Conservation (phyloP, 371 early-diverging fungal genomes). For the Blakeslea trispora region DNA sequence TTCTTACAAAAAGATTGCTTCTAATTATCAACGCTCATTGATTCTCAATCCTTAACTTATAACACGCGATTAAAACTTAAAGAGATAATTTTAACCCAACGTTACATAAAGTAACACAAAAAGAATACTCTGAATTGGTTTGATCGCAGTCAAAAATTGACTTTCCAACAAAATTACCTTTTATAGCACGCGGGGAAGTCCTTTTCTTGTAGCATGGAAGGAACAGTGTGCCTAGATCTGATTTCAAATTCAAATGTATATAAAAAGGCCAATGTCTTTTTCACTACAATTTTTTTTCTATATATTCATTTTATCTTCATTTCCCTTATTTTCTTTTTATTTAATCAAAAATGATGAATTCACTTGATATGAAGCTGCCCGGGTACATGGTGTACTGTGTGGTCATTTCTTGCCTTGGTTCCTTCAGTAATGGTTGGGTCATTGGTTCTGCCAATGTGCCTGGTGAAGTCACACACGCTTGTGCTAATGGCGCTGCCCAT, state of each 20-base stretch:
- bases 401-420: conserved; percentile 39
- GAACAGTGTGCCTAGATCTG: neutral
- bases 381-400: conserved; percentile 46
- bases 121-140: neutral
- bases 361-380: conserved; percentile 34
- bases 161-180: neutral
- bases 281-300: neutral
- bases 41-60: neutral
- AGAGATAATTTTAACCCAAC: neutral
- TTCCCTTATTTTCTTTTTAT: no score
- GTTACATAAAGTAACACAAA: neutral
- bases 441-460: conserved; percentile 55
- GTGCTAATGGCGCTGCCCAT: conserved; percentile 22
- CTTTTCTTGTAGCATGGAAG: neutral
- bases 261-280: neutral
- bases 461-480: conserved; percentile 32
- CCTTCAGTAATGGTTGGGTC: conserved; percentile 48
- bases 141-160: neutral
- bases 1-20: no score
- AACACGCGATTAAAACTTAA: neutral
- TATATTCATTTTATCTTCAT: no score
- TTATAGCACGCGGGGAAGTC: neutral
- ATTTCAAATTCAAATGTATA: neutral
- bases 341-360: conserved; percentile 41
- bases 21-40: no score